phyloP scores from a whole-genome alignment of 164 flowering plant species.

The Echeveria elegans region DNA sequence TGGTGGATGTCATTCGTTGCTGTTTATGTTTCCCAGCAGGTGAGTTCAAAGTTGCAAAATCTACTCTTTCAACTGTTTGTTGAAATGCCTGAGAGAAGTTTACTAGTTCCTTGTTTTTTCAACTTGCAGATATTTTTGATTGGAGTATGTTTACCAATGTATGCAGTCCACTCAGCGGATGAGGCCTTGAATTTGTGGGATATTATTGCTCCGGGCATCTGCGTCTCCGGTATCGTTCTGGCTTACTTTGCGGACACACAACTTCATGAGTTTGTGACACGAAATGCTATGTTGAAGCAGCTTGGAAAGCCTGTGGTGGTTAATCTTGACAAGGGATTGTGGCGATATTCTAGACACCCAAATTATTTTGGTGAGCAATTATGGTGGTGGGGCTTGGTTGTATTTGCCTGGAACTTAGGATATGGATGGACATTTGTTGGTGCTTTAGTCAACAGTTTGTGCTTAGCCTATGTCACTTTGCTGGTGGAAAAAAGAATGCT shows the following conservation, averaged over 20 bases:
- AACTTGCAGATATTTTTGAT: conserved; percentile 56
- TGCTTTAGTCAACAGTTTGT: conserved; percentile 50
- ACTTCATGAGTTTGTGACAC: conserved; percentile 52
- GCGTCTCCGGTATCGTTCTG: conserved; percentile 43
- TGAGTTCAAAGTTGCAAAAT: background rate
- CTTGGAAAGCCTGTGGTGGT: conserved; percentile 40
- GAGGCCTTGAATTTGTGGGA: conserved; percentile 66
- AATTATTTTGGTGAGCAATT: conserved; percentile 95
- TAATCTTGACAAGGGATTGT: conserved; percentile 63
- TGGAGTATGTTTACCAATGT: conserved; percentile 71
- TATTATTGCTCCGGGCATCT: conserved; percentile 34
- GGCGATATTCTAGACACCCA: conserved; percentile 88
- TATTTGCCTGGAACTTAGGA: conserved; percentile 75
- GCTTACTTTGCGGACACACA: conserved; percentile 86
- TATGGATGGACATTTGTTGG: conserved; percentile 75
- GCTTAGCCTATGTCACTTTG: conserved; percentile 70
- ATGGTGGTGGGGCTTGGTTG: conserved; percentile 97
- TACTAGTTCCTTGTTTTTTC: background rate
- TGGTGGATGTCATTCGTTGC: conserved; percentile 91
- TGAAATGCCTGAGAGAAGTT: background rate
- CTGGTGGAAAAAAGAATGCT: conserved; percentile 82
- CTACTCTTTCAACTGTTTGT: background rate
- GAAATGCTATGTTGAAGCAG: conserved; percentile 39
- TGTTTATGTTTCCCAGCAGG: conserved; percentile 77
- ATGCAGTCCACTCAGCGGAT: conserved; percentile 53